Base-by-base conservation (phyloP, 2,329 filamentous ascomycete species). In the Alternaria postmessia region DNA sequence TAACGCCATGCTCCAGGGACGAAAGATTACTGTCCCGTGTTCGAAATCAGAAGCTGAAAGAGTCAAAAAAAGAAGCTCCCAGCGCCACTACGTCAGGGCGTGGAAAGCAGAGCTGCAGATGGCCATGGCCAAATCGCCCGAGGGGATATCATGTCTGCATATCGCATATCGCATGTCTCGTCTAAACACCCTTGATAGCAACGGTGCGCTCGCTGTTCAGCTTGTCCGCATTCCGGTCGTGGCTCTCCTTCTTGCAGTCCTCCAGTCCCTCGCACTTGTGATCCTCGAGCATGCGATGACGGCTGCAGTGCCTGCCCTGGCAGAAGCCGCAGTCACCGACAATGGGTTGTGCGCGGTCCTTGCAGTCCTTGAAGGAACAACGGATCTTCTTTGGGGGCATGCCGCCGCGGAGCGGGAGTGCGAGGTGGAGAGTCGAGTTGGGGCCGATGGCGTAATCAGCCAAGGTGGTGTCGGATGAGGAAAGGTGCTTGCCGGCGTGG, bases 281-380 rank as follows among this genome's bases (percentile, higher is more conserved):
- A 71, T 94, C 92, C 81, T 99, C 95, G 66, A 98, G 82, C 82
- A 98, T 87, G 57, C 95, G 87, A 82, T 99, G 95, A 83, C 93
- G 96, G 72, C 92, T 92, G 82, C 95, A 99, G 84, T 92, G 98
- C 78, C 96, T 92, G 46, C 94, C 93, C 57, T 90, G 85, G 84
- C 95, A 99, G 85, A 98, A 98, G 63, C 89, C 90, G 82, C 95
- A 99, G 83, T 98, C 94, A 55, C 95, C 95, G 61, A 97, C 92
- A 74, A 99, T 97, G 67, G 92, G 90, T 80, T 97, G 94, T 16
- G 93, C 94, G 30, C 87, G 87, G 71, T 93, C 89, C 77, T 89
- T 92, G 88, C 95, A 98, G 70, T 93, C 89, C 81, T 94, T 94
- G 83, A 92, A 93, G 67, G 86, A 90, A 85, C 95, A 98, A 72